Percentiles rank a stretch among this genome's conserved stretches.
These are phyloP conservation scores for Pulveroboletus frians DNA, from an alignment of 768 basidiomycete genomes.

Conservation along the genomic window DNA sequence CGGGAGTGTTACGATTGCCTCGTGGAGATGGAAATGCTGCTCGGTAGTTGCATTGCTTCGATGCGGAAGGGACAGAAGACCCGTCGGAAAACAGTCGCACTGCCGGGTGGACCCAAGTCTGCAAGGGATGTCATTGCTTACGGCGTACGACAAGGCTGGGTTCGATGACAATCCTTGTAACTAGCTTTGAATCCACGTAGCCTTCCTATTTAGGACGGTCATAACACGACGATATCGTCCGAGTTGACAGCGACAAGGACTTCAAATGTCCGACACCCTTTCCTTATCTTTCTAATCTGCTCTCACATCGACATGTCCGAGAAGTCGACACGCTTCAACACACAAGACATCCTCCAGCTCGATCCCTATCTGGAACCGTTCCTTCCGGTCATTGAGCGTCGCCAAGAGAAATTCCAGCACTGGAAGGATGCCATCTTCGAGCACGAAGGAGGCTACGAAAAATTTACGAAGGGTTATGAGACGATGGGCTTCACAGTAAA, in stretches of 20 bases:
- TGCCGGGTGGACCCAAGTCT: slow-evolving; percentile 28
- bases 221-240: background rate
- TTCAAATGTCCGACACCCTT: slow-evolving; percentile 2
- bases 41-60: slow-evolving; percentile 43
- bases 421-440: slow-evolving; percentile 74
- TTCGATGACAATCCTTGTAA: slow-evolving; percentile 28
- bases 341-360: slow-evolving; percentile 52
- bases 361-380: slow-evolving; percentile 77
- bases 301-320: slow-evolving; percentile 34
- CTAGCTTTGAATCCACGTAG: background rate
- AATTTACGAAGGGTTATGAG: slow-evolving; percentile 54
- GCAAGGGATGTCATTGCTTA: slow-evolving; percentile 62
- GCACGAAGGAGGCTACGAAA: slow-evolving; percentile 78
- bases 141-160: slow-evolving; percentile 60
- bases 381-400: slow-evolving; percentile 59
- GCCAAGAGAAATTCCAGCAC: slow-evolving; percentile 62
- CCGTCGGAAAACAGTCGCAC: slow-evolving; percentile 31
- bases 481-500: slow-evolving; percentile 71
- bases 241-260: slow-evolving; percentile 3
- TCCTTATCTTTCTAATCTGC: slow-evolving; percentile 3
- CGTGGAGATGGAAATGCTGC: slow-evolving; percentile 56
- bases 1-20: slow-evolving; percentile 67
- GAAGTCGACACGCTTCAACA: slow-evolving; percentile 42
- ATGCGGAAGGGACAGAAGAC: slow-evolving; percentile 31
- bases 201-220: slow-evolving; percentile 13